Conservation (phyloP, 352 stramenopile species). For the Globisporangium nodosum region DNA sequence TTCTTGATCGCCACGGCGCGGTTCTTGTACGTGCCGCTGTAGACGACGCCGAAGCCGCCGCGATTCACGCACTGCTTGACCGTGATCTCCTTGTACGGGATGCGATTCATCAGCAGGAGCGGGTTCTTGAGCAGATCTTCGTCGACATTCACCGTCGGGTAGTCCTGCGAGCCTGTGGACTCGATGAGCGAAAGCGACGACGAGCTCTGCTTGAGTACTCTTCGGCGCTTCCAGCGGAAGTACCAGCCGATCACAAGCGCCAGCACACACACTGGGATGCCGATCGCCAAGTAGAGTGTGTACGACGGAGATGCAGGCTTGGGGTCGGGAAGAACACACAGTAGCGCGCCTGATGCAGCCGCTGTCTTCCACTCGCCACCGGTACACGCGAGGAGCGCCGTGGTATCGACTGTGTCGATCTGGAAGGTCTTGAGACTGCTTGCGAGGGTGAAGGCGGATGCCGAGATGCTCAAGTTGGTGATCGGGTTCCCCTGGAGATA, state of each 20-base stretch:
- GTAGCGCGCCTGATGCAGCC: slow-evolving; percentile 17
- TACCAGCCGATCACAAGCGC: slow-evolving; percentile 12
- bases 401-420: slow-evolving; percentile 14
- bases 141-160: slow-evolving; percentile 19
- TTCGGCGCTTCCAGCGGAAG: slow-evolving; percentile 23
- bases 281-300: slow-evolving; percentile 25
- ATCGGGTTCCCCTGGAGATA: slow-evolving; percentile 33
- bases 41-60: slow-evolving; percentile 58
- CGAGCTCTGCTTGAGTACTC: slow-evolving; percentile 23
- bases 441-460: slow-evolving; percentile 28
- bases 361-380: slow-evolving; percentile 4
- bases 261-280: slow-evolving; percentile 38
- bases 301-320: slow-evolving; percentile 28
- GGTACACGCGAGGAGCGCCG: background rate
- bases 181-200: slow-evolving; percentile 46
- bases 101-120: slow-evolving; percentile 48
- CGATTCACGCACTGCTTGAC: slow-evolving; percentile 50
- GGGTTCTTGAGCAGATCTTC: slow-evolving; percentile 52
- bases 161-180: slow-evolving; percentile 44
- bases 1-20: slow-evolving; percentile 40
- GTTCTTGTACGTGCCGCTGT: slow-evolving; percentile 27
- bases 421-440: slow-evolving; percentile 36
- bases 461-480: slow-evolving; percentile 37
- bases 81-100: slow-evolving; percentile 56
- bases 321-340: slow-evolving; percentile 2